Base-by-base conservation (phyloP, 2,329 filamentous ascomycete genomes). In the Aspergillus uvarum region DNA sequence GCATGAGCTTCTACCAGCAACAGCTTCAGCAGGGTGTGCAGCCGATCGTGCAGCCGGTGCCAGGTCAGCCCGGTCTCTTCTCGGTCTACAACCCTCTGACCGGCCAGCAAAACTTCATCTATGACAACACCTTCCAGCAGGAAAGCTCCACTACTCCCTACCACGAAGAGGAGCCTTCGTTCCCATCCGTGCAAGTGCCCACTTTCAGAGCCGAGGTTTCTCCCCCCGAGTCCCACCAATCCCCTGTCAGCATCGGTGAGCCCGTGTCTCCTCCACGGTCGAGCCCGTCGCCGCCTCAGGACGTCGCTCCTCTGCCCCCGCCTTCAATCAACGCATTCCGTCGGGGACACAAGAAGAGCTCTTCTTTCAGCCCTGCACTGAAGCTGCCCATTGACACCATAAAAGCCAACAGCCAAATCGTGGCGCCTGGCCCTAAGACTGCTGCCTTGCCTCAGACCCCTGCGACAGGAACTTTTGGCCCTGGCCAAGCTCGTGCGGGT, bases 291-390 rank as follows among this genome's bases (percentile, higher is more conserved):
- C 90, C 89, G 5, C 85, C 85, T 14, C 87, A 90, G 67, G 83
- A 88, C 60, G 83, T 87, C 53, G 80, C 85, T 67, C 91, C 92
- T 47, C 85, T 96, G 56, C 92, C 92, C 55, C 92, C 92, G 29
- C 91, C 92, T 60, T 96, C 92, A 58, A 91, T 90, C 66, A 95
- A 93, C 70, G 92, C 92, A 49, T 96, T 96, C 83, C 93, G 93
- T 63, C 91, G 92, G 60, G 90, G 91, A 59, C 94, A 98, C 79
- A 95, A 96, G 83, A 97, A 97, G 85, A 86, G 87, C 11, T 86
- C 87, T 22, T 96, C 94, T 5, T 83, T 93, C 57, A 82, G 83
- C 55, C 80, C 86, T 62, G 80, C 81, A 56, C 73, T 77, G 59
- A 79, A 75, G 60, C 67, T 73, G 12, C 74, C 66, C 24, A 74